Percentiles rank a stretch among this genome's conserved stretches.
These are phyloP conservation scores for Cruciata laevipes DNA, from an alignment of 257 asterid species.

Conservation along the genomic window DNA sequence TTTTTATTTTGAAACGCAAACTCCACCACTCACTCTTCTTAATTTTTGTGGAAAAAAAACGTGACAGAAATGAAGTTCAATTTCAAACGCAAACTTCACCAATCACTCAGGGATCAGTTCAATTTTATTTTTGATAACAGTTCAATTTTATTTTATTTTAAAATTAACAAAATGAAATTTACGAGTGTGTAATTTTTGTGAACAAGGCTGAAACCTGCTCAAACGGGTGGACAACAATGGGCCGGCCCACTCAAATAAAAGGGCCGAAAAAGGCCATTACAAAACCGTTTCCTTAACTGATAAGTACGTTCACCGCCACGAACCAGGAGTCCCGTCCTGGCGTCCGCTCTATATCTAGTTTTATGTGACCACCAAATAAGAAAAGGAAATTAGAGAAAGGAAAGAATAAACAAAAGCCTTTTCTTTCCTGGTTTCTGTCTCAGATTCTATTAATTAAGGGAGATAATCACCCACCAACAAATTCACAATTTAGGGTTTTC, in stretches of 20 bases:
- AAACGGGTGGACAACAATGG: background rate
- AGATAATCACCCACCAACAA: conserved; percentile 8
- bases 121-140: too few species aligned
- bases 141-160: too few species aligned
- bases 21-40: too few species aligned
- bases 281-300: background rate
- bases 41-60: too few species aligned
- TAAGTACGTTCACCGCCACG: conserved; percentile 2
- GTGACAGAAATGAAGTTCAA: too few species aligned
- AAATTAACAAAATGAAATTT: too few species aligned
- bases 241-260: background rate
- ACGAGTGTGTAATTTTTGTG: too few species aligned
- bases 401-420: background rate
- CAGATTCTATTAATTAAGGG: conserved; percentile 4
- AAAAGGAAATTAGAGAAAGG: background rate
- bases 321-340: background rate
- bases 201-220: too few species aligned
- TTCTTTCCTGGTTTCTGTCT: background rate
- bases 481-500: conserved; percentile 37
- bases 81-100: too few species aligned
- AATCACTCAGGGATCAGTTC: too few species aligned
- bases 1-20: too few species aligned
- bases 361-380: background rate
- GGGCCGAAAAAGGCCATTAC: background rate
- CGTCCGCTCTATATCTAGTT: background rate